These are phyloP conservation scores for Colletotrichum costaricense DNA, from an alignment of 2,329 filamentous ascomycete genomes.

Conservation along the genomic window DNA sequence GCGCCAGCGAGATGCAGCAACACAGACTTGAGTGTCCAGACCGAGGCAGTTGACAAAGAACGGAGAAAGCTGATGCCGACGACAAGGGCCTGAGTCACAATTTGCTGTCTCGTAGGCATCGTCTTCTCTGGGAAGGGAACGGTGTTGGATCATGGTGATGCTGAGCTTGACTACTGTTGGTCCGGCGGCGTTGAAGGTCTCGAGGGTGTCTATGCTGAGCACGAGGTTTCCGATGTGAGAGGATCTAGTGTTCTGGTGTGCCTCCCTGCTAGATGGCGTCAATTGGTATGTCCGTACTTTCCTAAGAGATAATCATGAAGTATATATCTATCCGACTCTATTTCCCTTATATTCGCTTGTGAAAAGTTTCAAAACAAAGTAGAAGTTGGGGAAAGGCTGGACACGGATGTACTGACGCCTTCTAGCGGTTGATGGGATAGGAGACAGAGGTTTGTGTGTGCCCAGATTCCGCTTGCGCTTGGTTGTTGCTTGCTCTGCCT, in stretches of 20 bases:
- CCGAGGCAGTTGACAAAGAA: neutral
- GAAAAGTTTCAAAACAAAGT: no score
- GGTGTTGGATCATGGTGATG: neutral
- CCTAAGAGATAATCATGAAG: no score
- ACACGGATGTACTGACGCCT: no score
- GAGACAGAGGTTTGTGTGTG: neutral
- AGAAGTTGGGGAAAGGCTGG: no score
- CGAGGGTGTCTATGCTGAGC: neutral
- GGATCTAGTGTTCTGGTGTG: neutral
- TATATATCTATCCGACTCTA: no score
- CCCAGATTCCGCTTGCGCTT: neutral
- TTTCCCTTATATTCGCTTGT: no score
- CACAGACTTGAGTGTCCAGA: no score
- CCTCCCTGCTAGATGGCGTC: no score
- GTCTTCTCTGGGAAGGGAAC: neutral
- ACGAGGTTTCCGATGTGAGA: neutral
- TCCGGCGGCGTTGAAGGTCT: neutral
- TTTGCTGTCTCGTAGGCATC: neutral
- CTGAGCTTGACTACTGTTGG: neutral
- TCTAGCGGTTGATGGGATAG: neutral
- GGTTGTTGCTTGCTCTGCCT: neutral
- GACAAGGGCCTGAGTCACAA: neutral
- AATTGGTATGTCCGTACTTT: no score
- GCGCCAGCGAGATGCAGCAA: neutral
- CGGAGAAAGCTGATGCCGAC: neutral